Conservation (phyloP, 2,329 filamentous ascomycete genomes). For the Aspergillus persii region DNA sequence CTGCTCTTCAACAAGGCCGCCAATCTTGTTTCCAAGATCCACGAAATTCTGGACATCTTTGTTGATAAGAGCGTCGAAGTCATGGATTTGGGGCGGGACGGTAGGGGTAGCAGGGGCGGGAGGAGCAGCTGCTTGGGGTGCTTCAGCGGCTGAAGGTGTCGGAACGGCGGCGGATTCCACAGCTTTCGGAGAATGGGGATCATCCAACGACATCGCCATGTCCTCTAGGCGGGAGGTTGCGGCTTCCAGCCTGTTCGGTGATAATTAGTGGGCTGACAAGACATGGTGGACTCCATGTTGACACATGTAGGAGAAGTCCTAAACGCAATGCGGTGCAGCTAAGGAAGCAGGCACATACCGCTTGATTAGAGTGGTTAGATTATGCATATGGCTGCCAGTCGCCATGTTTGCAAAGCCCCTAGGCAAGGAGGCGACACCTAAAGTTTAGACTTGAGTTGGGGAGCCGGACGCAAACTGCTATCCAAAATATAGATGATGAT, state of each 20-base stretch:
- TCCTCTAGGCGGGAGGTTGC: constrained; percentile 95
- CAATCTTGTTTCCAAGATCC: constrained; percentile 72
- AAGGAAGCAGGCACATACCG: constrained; percentile 59
- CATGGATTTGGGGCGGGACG: constrained; percentile 75
- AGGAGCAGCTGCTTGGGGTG: constrained; percentile 37
- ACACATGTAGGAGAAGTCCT: neutral
- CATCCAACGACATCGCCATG: constrained; percentile 72
- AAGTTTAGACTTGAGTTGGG: neutral
- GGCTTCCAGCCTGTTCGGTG: constrained; percentile 77
- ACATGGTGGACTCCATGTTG: neutral
- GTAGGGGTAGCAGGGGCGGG: constrained; percentile 55
- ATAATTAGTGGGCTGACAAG: constrained; percentile 28
- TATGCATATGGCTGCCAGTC: constrained; percentile 80
- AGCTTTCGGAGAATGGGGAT: constrained; percentile 47
- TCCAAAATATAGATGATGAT: neutral
- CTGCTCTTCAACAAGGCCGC: constrained; percentile 76
- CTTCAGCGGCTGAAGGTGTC: constrained; percentile 23
- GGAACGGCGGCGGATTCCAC: constrained; percentile 22
- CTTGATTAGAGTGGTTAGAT: constrained; percentile 96
- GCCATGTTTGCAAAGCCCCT: constrained; percentile 55
- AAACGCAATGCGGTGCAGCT: neutral
- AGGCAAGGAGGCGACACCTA: constrained; percentile 12
- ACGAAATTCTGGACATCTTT: constrained; percentile 75
- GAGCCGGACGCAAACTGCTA: neutral
- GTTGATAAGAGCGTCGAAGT: constrained; percentile 78